Base-by-base conservation (phyloP, 768 basidiomycete species). In the Boletus patriciae region DNA sequence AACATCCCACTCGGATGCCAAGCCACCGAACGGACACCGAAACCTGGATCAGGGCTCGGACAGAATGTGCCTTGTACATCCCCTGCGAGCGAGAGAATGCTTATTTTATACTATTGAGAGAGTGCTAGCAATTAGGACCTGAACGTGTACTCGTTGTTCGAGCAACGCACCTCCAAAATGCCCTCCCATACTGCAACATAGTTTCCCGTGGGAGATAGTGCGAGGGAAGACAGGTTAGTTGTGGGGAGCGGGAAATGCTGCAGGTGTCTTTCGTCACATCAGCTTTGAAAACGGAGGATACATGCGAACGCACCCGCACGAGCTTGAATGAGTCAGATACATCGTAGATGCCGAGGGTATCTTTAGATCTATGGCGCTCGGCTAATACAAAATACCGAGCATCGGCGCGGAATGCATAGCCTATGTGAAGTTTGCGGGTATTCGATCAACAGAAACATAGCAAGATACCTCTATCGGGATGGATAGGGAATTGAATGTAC, bases 1-100 rank as follows among this genome's bases (percentile, higher is more conserved):
- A 90, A 94, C 65, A 82, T 77, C 6, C 94, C 92, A 53, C 78
- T 87, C 4, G 94, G 94, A 72, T 94, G 91, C 94, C 94, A 98
- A 19, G 82, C 74, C 1, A 87, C 85, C 56, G 75, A 77, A 11
- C 92, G 82, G 42, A 97, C 84, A 7, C 94, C 94, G 54, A 94
- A 82, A 16, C 88, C 91, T 27, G 91, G 89, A 70, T 96, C 92
- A 27, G 83, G 80, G 34, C 78, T 79, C 3, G 91, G 91, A 19
- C 77, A 77, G 67, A 92, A 94, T 12, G 83, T 80, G 18, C 84
- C 84, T 33, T 88, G 74, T 23, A 80, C 67, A 46, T 82, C 78
- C 5, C 90, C 90, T 16, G 85, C 73, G 4, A 93, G 77, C 1
- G 86, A 83, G 48, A 92, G 64, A 16, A 94, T 76, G 69, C 83